phyloP scores from a whole-genome alignment of 495 filamentous ascomycete species.

The Mycothermus thermophilus region DNA sequence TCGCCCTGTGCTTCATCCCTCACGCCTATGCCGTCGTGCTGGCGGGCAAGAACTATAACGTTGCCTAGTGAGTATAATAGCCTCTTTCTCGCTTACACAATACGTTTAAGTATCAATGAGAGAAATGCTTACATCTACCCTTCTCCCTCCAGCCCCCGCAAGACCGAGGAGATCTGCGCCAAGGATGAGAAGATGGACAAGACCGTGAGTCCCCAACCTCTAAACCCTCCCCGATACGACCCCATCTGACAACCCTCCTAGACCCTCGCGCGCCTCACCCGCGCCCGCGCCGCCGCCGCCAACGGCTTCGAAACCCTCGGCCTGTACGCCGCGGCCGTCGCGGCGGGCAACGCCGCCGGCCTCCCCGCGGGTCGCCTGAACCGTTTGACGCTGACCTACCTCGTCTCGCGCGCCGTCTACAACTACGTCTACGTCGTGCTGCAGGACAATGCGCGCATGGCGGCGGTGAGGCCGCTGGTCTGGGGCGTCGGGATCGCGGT shows the following conservation, averaged over 20 bases:
- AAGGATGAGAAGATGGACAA: constrained; percentile 32
- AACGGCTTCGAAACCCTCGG: constrained; percentile 40
- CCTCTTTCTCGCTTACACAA: not conserved
- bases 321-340: constrained; percentile 35
- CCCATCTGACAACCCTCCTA: too few species aligned
- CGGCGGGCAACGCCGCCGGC: constrained; percentile 34
- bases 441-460: constrained; percentile 22
- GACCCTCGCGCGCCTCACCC: constrained; percentile 27
- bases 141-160: constrained; percentile 11
- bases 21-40: constrained; percentile 20
- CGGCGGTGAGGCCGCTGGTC: constrained; percentile 22
- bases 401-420: constrained; percentile 29
- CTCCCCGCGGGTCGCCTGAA: constrained; percentile 25
- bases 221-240: too few species aligned
- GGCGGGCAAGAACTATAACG: constrained; percentile 30
- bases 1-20: constrained; percentile 25
- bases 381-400: constrained; percentile 25
- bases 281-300: constrained; percentile 31
- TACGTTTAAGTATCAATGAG: not conserved
- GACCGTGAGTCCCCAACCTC: too few species aligned
- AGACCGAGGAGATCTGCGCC: constrained; percentile 13
- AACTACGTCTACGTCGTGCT: constrained; percentile 32
- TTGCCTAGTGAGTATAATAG: constrained; percentile 18
- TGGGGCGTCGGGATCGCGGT: constrained; percentile 23
- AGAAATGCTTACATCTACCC: too few species aligned